Percentiles rank a stretch among this genome's conserved stretches.
Conservation (phyloP, 1,139 yeast species). For the Candida glucosophila region DNA sequence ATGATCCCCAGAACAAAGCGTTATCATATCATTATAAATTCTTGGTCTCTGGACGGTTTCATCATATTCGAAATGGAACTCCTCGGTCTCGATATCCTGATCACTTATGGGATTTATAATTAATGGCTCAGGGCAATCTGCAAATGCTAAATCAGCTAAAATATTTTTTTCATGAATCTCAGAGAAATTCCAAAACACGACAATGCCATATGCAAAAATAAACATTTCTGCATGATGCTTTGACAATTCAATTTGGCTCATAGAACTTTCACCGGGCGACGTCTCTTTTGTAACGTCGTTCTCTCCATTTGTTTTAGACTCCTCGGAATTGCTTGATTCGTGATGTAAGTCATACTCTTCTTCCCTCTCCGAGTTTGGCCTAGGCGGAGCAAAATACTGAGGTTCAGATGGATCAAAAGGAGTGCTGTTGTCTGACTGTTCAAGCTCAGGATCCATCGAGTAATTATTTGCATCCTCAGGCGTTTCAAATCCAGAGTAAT, state of each 20-base stretch:
- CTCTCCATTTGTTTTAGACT: too few species aligned
- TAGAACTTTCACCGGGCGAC: too few species aligned
- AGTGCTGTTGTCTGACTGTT: conserved; percentile 23
- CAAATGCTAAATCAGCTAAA: conserved; percentile 85
- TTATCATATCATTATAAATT: conserved; percentile 89
- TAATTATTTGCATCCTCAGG: conserved; percentile 57
- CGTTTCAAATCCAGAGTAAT: conserved; percentile 74
- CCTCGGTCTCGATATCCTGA: conserved; percentile 90
- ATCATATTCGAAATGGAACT: conserved; percentile 87
- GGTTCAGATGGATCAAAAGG: conserved; percentile 44
- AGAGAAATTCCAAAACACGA: conserved; percentile 94
- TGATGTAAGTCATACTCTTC: neutral
- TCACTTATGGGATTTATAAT: conserved; percentile 74
- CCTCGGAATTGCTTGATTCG: neutral
- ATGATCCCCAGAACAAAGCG: conserved; percentile 85
- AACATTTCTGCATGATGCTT: conserved; percentile 86
- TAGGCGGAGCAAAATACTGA: conserved; percentile 39
- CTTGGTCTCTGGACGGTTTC: conserved; percentile 76
- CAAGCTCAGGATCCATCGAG: conserved; percentile 44
- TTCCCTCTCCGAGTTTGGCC: conserved; percentile 2
- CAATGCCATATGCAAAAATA: conserved; percentile 87
- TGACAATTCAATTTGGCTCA: conserved; percentile 36
- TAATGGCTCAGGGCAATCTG: conserved; percentile 39
- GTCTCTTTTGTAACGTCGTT: too few species aligned
- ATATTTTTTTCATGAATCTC: conserved; percentile 90